Evolutionary conservation across 257 asterid species (phyloP).

Genomic region (Lavandula angustifolia): DNA sequence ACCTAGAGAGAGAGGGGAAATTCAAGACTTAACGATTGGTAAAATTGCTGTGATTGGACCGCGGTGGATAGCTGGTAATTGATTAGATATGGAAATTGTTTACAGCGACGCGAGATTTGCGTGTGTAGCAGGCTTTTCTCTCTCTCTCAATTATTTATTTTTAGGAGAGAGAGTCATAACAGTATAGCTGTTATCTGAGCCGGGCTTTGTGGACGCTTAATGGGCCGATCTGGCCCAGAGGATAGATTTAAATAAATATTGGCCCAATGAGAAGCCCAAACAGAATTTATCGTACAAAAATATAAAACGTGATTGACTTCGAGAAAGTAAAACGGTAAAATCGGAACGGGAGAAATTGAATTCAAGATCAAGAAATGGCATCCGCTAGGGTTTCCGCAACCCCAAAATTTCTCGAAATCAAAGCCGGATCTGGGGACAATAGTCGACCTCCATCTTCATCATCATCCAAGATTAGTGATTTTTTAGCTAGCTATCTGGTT

Average conservation of each 20-base stretch:
- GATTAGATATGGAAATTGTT: no score
- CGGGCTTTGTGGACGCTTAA: no score
- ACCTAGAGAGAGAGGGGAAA: slow-evolving; percentile 25
- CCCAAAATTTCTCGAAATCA: slow-evolving; percentile 25
- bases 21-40: slow-evolving; percentile 33
- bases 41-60: slow-evolving; percentile 22
- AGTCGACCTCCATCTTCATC: slow-evolving; percentile 25
- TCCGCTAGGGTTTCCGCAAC: slow-evolving; percentile 56
- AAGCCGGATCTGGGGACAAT: slow-evolving; percentile 37
- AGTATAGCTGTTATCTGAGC: no score
- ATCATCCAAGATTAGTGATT: slow-evolving; percentile 34
- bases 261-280: slow-evolving; percentile 6
- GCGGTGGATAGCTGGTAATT: not conserved
- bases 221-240: no score
- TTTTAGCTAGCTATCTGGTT: slow-evolving; percentile 51
- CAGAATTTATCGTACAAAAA: no score
- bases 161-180: no score
- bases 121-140: no score
- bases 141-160: no score
- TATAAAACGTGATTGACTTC: no score
- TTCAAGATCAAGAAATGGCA: slow-evolving; percentile 10
- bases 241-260: not conserved
- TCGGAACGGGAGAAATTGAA: slow-evolving; percentile 8
- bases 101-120: no score
- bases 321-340: not conserved